A percentile compares a stretch with the other conserved stretches of the same genome.
Conservation (phyloP, 148 eudicot genomes). For the Selenicereus undatus region DNA sequence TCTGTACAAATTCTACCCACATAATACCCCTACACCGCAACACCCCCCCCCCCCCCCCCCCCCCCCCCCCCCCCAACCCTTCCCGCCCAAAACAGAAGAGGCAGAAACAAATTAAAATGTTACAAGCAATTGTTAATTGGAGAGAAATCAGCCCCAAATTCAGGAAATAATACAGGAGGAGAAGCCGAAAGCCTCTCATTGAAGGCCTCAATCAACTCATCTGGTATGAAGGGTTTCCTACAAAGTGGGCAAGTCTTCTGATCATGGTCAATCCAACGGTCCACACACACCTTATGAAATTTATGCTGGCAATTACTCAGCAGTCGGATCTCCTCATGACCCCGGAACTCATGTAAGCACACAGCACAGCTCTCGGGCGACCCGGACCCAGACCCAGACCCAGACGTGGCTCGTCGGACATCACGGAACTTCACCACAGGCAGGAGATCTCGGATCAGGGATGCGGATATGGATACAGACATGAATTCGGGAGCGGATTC, state of each 20-base stretch:
- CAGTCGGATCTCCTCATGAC: conserved; percentile 48
- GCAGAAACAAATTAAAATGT: neutral
- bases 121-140: conserved; percentile 37
- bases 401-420: conserved; percentile 4
- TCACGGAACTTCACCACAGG: conserved; percentile 65
- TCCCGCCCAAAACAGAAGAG: neutral
- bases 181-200: conserved; percentile 58
- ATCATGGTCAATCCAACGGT: conserved; percentile 82
- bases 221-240: conserved; percentile 47
- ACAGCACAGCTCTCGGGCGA: conserved; percentile 57
- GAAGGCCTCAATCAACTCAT: conserved; percentile 42
- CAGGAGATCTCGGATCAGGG: conserved; percentile 61
- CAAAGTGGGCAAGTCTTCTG: conserved; percentile 69
- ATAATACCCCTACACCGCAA: neutral
- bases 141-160: conserved; percentile 52
- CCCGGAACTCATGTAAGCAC: conserved; percentile 56
- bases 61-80: too few relatives aligned
- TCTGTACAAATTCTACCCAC: neutral
- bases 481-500: conserved; percentile 23
- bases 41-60: neutral
- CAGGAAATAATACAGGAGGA: conserved; percentile 34
- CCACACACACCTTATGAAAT: conserved; percentile 62
- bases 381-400: conserved; percentile 1
- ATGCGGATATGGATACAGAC: conserved; percentile 52
- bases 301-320: conserved; percentile 49